A percentile compares a stretch with the other conserved stretches of the same genome.
Evolutionary conservation across 805 yeast species (phyloP).

Genomic region (Barnettozyma californica): DNA sequence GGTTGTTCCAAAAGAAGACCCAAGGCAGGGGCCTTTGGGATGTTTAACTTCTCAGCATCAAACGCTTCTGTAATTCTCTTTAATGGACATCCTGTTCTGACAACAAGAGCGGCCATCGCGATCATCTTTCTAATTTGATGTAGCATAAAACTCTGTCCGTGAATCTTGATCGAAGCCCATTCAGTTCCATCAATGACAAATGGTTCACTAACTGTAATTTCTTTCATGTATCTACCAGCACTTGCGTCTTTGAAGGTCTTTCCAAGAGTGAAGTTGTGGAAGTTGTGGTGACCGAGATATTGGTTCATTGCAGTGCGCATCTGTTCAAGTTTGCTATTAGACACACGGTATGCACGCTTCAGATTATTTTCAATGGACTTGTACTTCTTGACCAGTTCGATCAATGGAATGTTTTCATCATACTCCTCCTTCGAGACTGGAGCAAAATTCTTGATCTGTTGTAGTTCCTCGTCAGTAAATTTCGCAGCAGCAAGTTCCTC

Average conservation of each 20-base stretch:
- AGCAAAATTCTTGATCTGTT: slow-evolving; percentile 22
- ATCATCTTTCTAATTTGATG: slow-evolving; percentile 98
- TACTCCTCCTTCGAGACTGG: slow-evolving; percentile 35
- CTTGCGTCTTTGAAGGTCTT: slow-evolving; percentile 79
- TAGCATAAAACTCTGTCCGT: slow-evolving; percentile 97
- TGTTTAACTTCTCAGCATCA: slow-evolving; percentile 66
- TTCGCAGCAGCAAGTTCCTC: slow-evolving; percentile 31
- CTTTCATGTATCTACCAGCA: slow-evolving; percentile 77
- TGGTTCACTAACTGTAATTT: slow-evolving; percentile 76
- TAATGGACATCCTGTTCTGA: slow-evolving; percentile 81
- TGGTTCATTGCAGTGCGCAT: slow-evolving; percentile 65
- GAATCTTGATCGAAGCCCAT: slow-evolving; percentile 94
- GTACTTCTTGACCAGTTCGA: slow-evolving; percentile 41
- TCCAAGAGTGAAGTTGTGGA: slow-evolving; percentile 85
- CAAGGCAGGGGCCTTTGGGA: slow-evolving; percentile 96
- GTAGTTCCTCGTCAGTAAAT: slow-evolving; percentile 26
- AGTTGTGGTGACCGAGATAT: slow-evolving; percentile 86
- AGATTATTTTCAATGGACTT: slow-evolving; percentile 60
- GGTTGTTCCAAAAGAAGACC: slow-evolving; percentile 90
- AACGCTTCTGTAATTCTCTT: slow-evolving; percentile 75
- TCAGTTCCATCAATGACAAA: slow-evolving; percentile 90
- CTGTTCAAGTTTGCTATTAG: slow-evolving; percentile 51
- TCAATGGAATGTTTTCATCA: slow-evolving; percentile 33
- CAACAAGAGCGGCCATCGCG: slow-evolving; percentile 83
- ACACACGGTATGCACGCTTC: slow-evolving; percentile 66